A percentile compares a stretch with the other conserved stretches of the same genome.
Conservation (phyloP, 768 basidiomycete genomes). For the Lactarius quietus region DNA sequence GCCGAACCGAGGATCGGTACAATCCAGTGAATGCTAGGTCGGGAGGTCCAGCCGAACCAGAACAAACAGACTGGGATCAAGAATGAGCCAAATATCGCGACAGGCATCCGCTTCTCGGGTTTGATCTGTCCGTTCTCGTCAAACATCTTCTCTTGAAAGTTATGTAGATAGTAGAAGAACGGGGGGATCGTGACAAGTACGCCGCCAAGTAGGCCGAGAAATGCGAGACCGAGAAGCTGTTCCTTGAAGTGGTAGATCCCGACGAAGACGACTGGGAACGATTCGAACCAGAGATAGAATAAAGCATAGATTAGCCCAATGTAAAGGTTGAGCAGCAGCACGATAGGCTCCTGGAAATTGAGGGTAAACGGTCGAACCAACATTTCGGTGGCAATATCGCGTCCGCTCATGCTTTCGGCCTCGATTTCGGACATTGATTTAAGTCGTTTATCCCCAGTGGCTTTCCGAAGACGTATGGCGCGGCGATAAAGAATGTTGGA, state of each 20-base stretch:
- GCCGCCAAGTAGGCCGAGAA: conserved; percentile 28
- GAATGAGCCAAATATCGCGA: conserved; percentile 34
- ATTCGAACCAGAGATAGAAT: conserved; percentile 37
- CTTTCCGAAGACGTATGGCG: conserved; percentile 32
- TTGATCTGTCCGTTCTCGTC: conserved; percentile 23
- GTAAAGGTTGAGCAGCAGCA: conserved; percentile 34
- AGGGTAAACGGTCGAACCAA: conserved; percentile 35
- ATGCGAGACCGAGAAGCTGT: conserved; percentile 33
- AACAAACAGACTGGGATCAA: conserved; percentile 35
- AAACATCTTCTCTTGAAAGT: conserved; percentile 19
- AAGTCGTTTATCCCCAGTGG: conserved; percentile 32
- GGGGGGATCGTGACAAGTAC: conserved; percentile 10
- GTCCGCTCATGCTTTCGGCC: conserved; percentile 25
- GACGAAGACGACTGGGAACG: conserved; percentile 35
- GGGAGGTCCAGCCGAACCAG: conserved; percentile 36
- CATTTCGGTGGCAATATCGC: conserved; percentile 28
- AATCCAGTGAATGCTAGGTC: conserved; percentile 35
- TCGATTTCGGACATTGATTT: conserved; percentile 32
- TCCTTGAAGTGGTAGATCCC: conserved; percentile 34
- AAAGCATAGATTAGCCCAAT: conserved; percentile 34
- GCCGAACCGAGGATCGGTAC: conserved; percentile 34
- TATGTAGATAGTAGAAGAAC: conserved; percentile 20
- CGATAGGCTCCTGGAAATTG: conserved; percentile 33
- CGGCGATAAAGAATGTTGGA: conserved; percentile 35
- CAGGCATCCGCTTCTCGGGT: conserved; percentile 35